Base-by-base conservation (phyloP, 495 filamentous ascomycete genomes). In the Xylaria flabelliformis region DNA sequence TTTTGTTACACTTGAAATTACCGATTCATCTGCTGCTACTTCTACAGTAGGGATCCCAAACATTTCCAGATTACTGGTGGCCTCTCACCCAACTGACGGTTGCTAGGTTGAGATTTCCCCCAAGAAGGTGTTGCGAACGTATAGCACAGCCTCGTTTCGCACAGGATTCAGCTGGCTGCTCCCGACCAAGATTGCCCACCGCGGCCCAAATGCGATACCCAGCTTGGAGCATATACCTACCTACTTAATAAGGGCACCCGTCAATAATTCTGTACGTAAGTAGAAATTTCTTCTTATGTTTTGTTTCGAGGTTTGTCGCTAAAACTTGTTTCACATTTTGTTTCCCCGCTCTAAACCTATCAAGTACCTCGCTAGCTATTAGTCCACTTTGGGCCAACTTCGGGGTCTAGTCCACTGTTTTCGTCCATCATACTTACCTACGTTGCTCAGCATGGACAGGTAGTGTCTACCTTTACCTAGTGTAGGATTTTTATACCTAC, bases 131-230 rank as follows among this genome's bases (percentile, higher is more conserved):
- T 67, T 50, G 65, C 65, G 21, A 67, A 42, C 15, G 7, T 10
- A 67, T n/a, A 24, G 65, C 65, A 67, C 65, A 55, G 65, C 65
- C 48, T 56, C 48, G 44, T 21, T 56, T 36, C 32, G 24, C 50
- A 21, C 32, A 26, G 24, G 24, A 24, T 51, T 67, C 46, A 67
- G n/a, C n/a, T 50, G 41, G 50, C 29, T 26, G 64, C 48, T 55
- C 63, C 42, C 63, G 15, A 63, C 59, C 59, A 39, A 62, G 36
- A 7, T 64, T n/a, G 24, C 41, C 15, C 62, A 39, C 32, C 32
- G 62, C 62, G 4, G 50, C 36, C 65, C 34, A 67, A 56, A 67
- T 46, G 56, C 65, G 65, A 55, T 15, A 39, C 34, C 34, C 6
- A 21, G 32, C 36, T 29, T 21, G 32, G 17, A 53, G 34, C 62